Evolutionary conservation across 352 stramenopile species (phyloP).

Genomic region (Phytophthora uliginosa): DNA sequence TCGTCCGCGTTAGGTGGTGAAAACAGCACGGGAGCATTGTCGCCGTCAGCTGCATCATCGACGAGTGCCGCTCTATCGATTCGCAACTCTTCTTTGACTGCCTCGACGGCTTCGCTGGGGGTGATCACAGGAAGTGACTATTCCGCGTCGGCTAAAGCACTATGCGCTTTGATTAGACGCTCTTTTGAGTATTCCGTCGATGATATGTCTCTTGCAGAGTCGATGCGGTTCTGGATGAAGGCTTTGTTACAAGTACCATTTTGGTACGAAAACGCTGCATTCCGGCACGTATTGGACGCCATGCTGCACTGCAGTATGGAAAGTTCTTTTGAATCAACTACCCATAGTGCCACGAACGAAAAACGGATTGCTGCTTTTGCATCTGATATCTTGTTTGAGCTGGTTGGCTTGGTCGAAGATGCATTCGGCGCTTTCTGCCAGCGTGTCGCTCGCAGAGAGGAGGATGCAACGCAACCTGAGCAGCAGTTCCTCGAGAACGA

Average conservation of each 20-base stretch:
- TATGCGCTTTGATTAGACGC: slow-evolving; percentile 66
- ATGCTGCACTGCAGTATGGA: slow-evolving; percentile 77
- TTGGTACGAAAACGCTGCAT: slow-evolving; percentile 81
- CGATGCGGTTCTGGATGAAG: slow-evolving; percentile 72
- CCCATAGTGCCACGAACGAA: background rate
- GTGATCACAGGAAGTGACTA: slow-evolving; percentile 56
- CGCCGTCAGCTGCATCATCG: slow-evolving; percentile 46
- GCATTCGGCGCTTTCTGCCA: slow-evolving; percentile 52
- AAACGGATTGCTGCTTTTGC: background rate
- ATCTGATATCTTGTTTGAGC: slow-evolving; percentile 42
- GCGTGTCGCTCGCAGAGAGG: slow-evolving; percentile 39
- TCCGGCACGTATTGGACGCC: slow-evolving; percentile 77
- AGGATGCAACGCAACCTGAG: slow-evolving; percentile 39
- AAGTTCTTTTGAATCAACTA: slow-evolving; percentile 24
- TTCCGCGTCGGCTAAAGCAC: slow-evolving; percentile 56
- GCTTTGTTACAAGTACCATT: slow-evolving; percentile 76
- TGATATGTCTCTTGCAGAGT: slow-evolving; percentile 42
- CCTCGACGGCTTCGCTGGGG: slow-evolving; percentile 58
- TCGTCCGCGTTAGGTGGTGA: slow-evolving; percentile 60
- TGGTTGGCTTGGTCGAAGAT: slow-evolving; percentile 47
- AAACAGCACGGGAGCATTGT: slow-evolving; percentile 35
- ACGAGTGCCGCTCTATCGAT: slow-evolving; percentile 57
- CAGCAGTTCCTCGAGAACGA: slow-evolving; percentile 50
- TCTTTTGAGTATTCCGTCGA: slow-evolving; percentile 72
- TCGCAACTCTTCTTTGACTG: slow-evolving; percentile 63